Evolutionary conservation across 768 basidiomycete species (phyloP).

Genomic region (Suillus cothurnatus): DNA sequence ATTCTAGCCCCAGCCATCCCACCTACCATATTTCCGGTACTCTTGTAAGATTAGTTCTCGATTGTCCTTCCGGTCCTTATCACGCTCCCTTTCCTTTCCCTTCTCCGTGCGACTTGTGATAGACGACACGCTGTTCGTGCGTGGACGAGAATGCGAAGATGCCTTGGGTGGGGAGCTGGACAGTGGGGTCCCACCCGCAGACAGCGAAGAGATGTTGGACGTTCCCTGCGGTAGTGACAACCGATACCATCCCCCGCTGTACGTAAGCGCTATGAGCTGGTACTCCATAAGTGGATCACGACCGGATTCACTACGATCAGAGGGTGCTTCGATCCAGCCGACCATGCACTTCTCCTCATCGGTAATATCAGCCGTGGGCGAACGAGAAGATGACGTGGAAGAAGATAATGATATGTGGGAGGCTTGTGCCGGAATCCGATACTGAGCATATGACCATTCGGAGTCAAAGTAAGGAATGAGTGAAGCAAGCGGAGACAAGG

Average conservation of each 20-base stretch:
- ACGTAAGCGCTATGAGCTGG: slow-evolving; percentile 85
- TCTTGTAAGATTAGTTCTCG: slow-evolving; percentile 72
- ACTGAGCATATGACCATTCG: slow-evolving; percentile 96
- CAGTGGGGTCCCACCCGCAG: slow-evolving; percentile 15
- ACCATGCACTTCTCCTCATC: slow-evolving; percentile 88
- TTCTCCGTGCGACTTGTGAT: slow-evolving; percentile 45
- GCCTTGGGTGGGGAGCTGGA: slow-evolving; percentile 48
- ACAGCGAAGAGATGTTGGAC: slow-evolving; percentile 18
- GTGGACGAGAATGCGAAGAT: slow-evolving; percentile 41
- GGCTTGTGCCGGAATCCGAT: slow-evolving; percentile 83
- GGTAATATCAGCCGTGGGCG: slow-evolving; percentile 58
- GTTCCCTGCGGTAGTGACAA: slow-evolving; percentile 58
- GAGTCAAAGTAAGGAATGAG: slow-evolving; percentile 90
- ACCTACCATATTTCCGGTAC: slow-evolving; percentile 80
- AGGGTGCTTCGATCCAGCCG: slow-evolving; percentile 72
- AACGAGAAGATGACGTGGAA: slow-evolving; percentile 57
- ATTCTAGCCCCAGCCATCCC: slow-evolving; percentile 82
- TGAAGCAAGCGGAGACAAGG: slow-evolving; percentile 76
- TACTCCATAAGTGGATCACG: slow-evolving; percentile 46
- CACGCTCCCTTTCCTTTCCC: slow-evolving; percentile 60
- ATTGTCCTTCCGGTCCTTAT: slow-evolving; percentile 57
- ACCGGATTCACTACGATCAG: slow-evolving; percentile 36
- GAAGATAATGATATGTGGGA: slow-evolving; percentile 80
- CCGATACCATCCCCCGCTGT: slow-evolving; percentile 91
- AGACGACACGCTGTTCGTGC: slow-evolving; percentile 61